Evolutionary conservation across 1,284 basidiomycete species (phyloP), one percentile per base, ranked within the genome.

Genomic region (Naganishia cerealis): DNA sequence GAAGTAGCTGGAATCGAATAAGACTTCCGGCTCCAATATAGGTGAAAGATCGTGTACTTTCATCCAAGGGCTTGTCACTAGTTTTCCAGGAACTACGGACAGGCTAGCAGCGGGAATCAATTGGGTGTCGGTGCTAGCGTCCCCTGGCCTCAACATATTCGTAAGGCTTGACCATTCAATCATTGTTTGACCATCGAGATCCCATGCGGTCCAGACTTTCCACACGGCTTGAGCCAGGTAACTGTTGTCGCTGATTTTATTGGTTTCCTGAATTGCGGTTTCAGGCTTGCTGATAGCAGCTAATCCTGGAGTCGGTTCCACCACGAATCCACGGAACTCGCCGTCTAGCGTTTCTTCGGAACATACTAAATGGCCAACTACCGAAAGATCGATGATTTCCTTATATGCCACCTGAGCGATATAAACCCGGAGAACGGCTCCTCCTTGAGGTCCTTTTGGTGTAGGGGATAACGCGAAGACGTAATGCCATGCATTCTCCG

Each of bases 1-100:
- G 70, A 95, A 87, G 79, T 90, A 89, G 10, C 87, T 85, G n/a
- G 92, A 89, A 1, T 91, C 91, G 70, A 91, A 83, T 67, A 88
- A 87, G n/a, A 85, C 83, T 77, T 91, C 87, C 86, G 88, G 61
- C 79, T 71, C 70, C n/a, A 63, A 43, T 9, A 59, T 57, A 5
- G 42, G 21, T 24, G 54, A 50, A 13, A 55, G 26, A 36, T 55
- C 50, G 21, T 48, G 42, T 15, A 68, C 67, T 18, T 53, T 65
- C 29, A 55, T 62, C 69, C 46, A 29, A 57, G 62, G 24, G 70
- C 74, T 39, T 48, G 66, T 61, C 78, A 77, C 77, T 76, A 79
- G 26, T 75, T 76, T 43, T 72, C 68, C 39, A 78, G 71, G 59
- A 75, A 70, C 2, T 57, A 52, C 1, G 63, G 59, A 21, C 68